Evolutionary conservation across 163 green algal genomes (phyloP).

Genomic region (Scenedesmus sp.): DNA sequence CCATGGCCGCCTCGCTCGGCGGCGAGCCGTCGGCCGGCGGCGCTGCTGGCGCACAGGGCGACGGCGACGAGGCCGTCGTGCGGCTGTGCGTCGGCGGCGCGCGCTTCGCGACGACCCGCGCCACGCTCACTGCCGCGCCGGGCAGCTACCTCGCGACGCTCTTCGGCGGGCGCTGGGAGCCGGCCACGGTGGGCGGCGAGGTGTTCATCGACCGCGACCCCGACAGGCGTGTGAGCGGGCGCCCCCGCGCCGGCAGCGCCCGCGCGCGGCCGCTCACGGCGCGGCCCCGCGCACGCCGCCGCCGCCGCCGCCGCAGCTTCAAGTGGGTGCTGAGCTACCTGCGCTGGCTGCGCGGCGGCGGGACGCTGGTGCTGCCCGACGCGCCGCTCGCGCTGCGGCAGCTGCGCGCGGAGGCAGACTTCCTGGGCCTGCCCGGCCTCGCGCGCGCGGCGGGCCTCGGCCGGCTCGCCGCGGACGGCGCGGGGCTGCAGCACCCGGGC

Average conservation of each 20-base stretch:
- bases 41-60: not conserved
- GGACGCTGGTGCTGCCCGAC: constrained; percentile 8
- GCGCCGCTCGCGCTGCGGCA: not conserved
- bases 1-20: not conserved
- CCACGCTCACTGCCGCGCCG: constrained; percentile 24
- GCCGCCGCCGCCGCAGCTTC: constrained; percentile 2
- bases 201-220: constrained; percentile 23
- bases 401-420: constrained; percentile 22
- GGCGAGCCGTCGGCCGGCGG: not conserved
- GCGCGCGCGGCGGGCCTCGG: too few species aligned
- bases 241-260: not conserved
- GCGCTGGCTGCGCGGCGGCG: not conserved
- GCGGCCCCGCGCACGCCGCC: not conserved
- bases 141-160: constrained; percentile 25
- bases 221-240: not conserved
- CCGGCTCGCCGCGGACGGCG: too few species aligned
- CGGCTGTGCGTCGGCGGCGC: constrained; percentile 12
- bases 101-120: not conserved
- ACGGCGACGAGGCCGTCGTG: not conserved
- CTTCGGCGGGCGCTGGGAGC: not conserved
- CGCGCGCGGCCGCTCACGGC: not conserved
- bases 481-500: too few species aligned
- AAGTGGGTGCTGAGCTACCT: constrained; percentile 34
- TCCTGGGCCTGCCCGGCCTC: constrained; percentile 18
- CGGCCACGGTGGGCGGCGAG: not conserved